Evolutionary conservation across 1,284 basidiomycete species (phyloP).

Genomic region (Marasmius fiardii): DNA sequence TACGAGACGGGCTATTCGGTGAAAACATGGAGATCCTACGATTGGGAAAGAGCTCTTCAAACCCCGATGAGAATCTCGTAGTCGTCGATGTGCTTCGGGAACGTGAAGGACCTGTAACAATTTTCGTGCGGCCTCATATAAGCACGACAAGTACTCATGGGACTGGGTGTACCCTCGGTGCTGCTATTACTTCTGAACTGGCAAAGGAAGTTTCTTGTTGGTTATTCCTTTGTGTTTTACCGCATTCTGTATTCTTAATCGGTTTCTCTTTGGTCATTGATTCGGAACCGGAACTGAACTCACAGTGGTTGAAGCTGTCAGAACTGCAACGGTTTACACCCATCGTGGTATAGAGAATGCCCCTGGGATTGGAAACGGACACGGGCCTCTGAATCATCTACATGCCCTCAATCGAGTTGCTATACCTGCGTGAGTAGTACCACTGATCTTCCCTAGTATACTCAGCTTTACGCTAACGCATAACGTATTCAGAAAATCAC

Average conservation of each 20-base stretch:
- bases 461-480: background rate
- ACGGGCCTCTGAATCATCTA: constrained; percentile 88
- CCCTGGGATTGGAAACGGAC: constrained; percentile 68
- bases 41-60: constrained; percentile 18
- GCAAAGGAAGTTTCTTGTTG: constrained; percentile 50
- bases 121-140: constrained; percentile 68
- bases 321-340: constrained; percentile 67
- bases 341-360: constrained; percentile 78
- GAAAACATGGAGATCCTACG: constrained; percentile 65
- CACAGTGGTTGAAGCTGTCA: constrained; percentile 57
- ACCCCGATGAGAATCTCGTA: constrained; percentile 45
- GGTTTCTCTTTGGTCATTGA: too few relatives aligned
- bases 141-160: constrained; percentile 83
- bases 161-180: constrained; percentile 90
- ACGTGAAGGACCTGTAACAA: constrained; percentile 29
- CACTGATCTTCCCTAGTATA: background rate
- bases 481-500: constrained; percentile 46
- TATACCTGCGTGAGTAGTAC: constrained; percentile 54
- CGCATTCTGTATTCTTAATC: too few relatives aligned
- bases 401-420: constrained; percentile 53
- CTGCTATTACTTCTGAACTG: constrained; percentile 74
- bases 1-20: constrained; percentile 40
- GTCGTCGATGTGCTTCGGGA: constrained; percentile 74
- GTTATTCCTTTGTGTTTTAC: constrained; percentile 20
- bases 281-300: too few relatives aligned